Base-by-base conservation (phyloP, 352 stramenopile species). In the Globisporangium mamillatum region DNA sequence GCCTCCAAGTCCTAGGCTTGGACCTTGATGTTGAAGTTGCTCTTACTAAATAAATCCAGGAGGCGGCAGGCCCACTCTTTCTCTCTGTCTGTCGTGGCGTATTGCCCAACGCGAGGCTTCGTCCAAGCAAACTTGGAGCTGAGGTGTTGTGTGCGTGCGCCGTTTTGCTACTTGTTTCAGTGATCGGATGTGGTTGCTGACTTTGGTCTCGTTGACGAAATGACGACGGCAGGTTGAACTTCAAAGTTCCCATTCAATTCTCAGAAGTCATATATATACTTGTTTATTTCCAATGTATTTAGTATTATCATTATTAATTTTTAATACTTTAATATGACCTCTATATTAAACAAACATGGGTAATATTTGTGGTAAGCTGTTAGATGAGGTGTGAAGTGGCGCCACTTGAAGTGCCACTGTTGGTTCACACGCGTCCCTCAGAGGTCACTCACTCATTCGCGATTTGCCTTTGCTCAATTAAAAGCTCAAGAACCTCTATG, bases 221-320 rank as follows among this genome's bases (percentile, higher is more conserved):
- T 18, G 22, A 38, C 53, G 25, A 58, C 53, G 27, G 3, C 9
- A 24, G 6, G 53, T 63, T 63, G 57, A 63, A 63, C 57, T 63
- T 63, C 57, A 63, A 63, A 63, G 34, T 48, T 63, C n/a, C 34
- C 34, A 24, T 32, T 48, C 53, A n/a, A 29, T 48, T 36, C n/a
- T 34, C 57, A 52, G 53, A 36, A 22, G 3, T 36, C 1, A 9
- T 3, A 12, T 6, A 4, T 56, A 8, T 6, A 38, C 34, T 29
- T 3, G 16, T 32, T 32, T 25, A 56, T 27, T 14, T 56, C 4
- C 27, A 32, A 10, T 20, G 10, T 20, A 12, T 29, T 32, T 32
- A 4, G 5, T 32, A 32, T 56, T 32, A 32, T 20, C n/a, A 10
- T 32, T 4, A 0, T n/a, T 56, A 2, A 2, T 18, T 8, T 8